These are phyloP conservation scores for Tolypocladium album DNA, from an alignment of 2,329 filamentous ascomycete species.

Conservation along the genomic window DNA sequence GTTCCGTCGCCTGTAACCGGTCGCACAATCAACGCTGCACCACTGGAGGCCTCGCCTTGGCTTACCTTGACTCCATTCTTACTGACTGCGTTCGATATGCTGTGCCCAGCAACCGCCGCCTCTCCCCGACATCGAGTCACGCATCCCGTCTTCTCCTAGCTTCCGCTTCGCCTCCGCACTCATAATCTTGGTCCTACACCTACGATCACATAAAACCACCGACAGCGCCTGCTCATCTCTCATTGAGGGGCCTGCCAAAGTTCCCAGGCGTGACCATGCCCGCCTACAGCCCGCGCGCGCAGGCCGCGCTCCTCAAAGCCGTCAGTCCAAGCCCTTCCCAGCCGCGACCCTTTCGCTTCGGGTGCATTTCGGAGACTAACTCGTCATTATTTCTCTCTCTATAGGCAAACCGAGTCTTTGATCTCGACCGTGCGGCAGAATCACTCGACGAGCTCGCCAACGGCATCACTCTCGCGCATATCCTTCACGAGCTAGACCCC, in stretches of 20 bases:
- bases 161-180: background rate
- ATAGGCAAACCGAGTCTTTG: slow-evolving; percentile 28
- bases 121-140: background rate
- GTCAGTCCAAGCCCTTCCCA: slow-evolving; percentile 21
- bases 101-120: background rate
- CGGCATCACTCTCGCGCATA: slow-evolving; percentile 41
- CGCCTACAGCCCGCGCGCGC: slow-evolving; percentile 29
- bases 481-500: slow-evolving; percentile 47
- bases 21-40: background rate
- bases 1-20: background rate
- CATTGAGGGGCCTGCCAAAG: background rate
- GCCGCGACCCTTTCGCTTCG: slow-evolving; percentile 1
- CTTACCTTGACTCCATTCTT: background rate
- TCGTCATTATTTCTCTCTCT: background rate
- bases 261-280: slow-evolving; percentile 18
- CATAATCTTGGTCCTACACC: background rate
- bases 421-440: slow-evolving; percentile 32
- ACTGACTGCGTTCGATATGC: background rate
- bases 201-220: background rate
- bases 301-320: slow-evolving; percentile 46
- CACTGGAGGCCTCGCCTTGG: background rate
- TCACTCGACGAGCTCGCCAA: slow-evolving; percentile 42
- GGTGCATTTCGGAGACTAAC: slow-evolving; percentile 2
- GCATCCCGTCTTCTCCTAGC: background rate
- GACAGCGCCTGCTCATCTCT: background rate